Evolutionary conservation across 441 rosid species (phyloP).

Genomic region (Brassica balearica): DNA sequence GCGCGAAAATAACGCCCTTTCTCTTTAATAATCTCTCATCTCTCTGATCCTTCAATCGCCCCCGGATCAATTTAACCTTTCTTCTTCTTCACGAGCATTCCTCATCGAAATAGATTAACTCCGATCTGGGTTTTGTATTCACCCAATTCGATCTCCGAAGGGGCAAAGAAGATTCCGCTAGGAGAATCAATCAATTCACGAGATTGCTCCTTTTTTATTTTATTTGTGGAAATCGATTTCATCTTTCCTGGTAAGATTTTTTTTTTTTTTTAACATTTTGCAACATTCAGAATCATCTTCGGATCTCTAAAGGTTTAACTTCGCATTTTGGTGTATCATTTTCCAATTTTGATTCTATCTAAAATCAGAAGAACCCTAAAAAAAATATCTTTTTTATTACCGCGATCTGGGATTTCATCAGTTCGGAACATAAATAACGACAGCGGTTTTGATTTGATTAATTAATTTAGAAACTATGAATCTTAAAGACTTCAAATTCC

Average conservation of each 20-base stretch:
- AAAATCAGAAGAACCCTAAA: conserved; percentile 36
- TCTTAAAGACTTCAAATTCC: not conserved
- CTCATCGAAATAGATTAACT: conserved; percentile 5
- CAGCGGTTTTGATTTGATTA: too few species aligned
- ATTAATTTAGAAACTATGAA: not conserved
- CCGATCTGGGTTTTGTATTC: not conserved
- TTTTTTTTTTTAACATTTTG: too few species aligned
- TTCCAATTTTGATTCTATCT: conserved; percentile 21
- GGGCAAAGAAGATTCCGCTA: not conserved
- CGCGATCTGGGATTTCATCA: too few species aligned
- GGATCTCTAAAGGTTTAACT: conserved; percentile 25
- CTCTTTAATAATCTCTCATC: not conserved
- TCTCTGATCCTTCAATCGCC: conserved; percentile 19
- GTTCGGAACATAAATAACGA: too few species aligned
- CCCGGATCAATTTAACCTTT: too few species aligned
- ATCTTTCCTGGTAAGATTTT: conserved; percentile 26
- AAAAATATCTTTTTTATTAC: not conserved
- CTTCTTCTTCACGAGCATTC: conserved; percentile 1
- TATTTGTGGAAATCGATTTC: not conserved
- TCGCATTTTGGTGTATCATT: conserved; percentile 17
- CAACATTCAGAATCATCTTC: not conserved
- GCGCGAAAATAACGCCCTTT: conserved; percentile 75
- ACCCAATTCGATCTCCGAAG: too few species aligned
- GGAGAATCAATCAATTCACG: not conserved
- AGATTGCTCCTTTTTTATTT: too few species aligned